phyloP scores from a whole-genome alignment of 257 asterid genomes.

The Solanum pimpinellifolium region DNA sequence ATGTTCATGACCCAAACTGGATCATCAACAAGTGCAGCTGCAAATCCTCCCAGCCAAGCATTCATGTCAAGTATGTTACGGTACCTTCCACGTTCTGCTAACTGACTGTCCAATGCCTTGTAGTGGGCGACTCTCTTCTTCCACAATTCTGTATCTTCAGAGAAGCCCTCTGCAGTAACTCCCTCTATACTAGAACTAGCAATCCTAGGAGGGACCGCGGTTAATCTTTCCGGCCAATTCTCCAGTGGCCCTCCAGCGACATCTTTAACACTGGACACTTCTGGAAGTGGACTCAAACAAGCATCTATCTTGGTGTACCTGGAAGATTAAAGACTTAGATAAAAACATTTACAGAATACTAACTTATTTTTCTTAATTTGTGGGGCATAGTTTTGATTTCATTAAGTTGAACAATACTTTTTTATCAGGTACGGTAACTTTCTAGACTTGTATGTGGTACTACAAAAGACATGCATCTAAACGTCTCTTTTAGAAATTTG shows the following conservation, averaged over 20 bases:
- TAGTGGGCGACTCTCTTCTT: slow-evolving; percentile 56
- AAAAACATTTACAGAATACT: background rate
- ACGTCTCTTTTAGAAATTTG: background rate
- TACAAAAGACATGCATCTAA: background rate
- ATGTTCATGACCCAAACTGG: slow-evolving; percentile 90
- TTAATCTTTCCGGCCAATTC: slow-evolving; percentile 79
- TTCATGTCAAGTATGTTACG: slow-evolving; percentile 92
- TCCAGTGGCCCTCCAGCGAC: slow-evolving; percentile 54
- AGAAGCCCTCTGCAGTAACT: slow-evolving; percentile 33
- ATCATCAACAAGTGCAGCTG: slow-evolving; percentile 72
- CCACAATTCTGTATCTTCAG: slow-evolving; percentile 50
- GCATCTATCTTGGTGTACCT: slow-evolving; percentile 88
- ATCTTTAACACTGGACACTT: slow-evolving; percentile 52
- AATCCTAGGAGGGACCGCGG: slow-evolving; percentile 71
- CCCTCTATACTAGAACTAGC: slow-evolving; percentile 43
- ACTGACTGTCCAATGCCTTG: slow-evolving; percentile 54
- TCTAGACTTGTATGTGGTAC: background rate
- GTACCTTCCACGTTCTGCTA: slow-evolving; percentile 73
- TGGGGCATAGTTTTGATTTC: background rate
- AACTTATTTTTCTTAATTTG: background rate
- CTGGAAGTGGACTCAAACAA: slow-evolving; percentile 77
- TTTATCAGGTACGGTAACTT: background rate
- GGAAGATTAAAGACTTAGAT: background rate
- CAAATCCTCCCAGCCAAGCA: slow-evolving; percentile 78
- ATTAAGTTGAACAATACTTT: background rate